These are phyloP conservation scores for Penicillium sp. DNA, from an alignment of 2,329 filamentous ascomycete species.

Conservation along the genomic window DNA sequence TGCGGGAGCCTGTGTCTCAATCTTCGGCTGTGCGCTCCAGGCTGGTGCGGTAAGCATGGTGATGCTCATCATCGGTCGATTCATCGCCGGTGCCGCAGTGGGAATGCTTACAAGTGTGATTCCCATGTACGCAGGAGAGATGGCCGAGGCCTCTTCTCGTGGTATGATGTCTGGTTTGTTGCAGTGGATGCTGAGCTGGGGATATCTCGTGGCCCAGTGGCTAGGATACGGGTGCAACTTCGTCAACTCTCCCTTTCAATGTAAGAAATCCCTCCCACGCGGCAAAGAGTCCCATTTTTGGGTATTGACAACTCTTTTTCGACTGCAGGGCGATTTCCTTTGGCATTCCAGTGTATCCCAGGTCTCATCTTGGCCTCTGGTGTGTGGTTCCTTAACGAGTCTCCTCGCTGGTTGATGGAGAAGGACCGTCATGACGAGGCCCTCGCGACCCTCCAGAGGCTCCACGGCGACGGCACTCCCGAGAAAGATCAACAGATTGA, in stretches of 20 bases:
- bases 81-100: slow-evolving; percentile 34
- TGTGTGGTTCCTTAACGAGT: slow-evolving; percentile 38
- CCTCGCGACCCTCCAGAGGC: slow-evolving; percentile 17
- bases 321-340: slow-evolving; percentile 40
- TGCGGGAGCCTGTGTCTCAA: slow-evolving; percentile 17
- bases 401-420: slow-evolving; percentile 33
- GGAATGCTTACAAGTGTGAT: slow-evolving; percentile 35
- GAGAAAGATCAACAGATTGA: slow-evolving; percentile 36
- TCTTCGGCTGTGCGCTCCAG: slow-evolving; percentile 30
- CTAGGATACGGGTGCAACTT: slow-evolving; percentile 43
- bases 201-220: slow-evolving; percentile 46
- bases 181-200: slow-evolving; percentile 45
- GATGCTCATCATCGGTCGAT: slow-evolving; percentile 37
- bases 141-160: slow-evolving; percentile 38
- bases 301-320: background rate
- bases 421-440: slow-evolving; percentile 32
- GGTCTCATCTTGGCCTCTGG: slow-evolving; percentile 37
- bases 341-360: slow-evolving; percentile 49
- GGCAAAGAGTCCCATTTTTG: background rate
- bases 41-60: slow-evolving; percentile 30
- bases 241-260: slow-evolving; percentile 16
- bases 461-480: slow-evolving; percentile 22
- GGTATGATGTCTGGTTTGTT: slow-evolving; percentile 36
- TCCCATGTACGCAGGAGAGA: slow-evolving; percentile 39
- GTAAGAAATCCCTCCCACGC: slow-evolving; percentile 4